A percentile compares a stretch with the other conserved stretches of the same genome.
Conservation (phyloP, 768 basidiomycete species). For the Royoungia palumana region DNA sequence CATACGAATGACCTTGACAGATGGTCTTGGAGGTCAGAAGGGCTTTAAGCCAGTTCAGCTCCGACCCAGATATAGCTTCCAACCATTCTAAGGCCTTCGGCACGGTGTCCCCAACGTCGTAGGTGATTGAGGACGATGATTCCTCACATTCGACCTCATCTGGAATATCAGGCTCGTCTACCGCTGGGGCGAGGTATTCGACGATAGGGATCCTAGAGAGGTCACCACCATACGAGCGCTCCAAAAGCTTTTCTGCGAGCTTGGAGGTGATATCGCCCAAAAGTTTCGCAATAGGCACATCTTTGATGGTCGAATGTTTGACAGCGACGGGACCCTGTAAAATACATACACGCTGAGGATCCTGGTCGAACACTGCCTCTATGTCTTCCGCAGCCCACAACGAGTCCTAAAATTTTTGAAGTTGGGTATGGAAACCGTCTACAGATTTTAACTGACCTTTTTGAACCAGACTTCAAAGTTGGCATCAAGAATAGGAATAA, state of each 20-base stretch:
- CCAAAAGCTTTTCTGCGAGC: constrained; percentile 76
- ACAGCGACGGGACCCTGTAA: constrained; percentile 96
- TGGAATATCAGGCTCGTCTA: constrained; percentile 35
- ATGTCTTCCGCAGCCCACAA: constrained; percentile 98
- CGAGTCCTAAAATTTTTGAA: constrained; percentile 62
- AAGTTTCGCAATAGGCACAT: constrained; percentile 91
- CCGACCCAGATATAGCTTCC: constrained; percentile 75
- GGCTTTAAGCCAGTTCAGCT: constrained; percentile 83
- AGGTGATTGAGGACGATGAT: constrained; percentile 42
- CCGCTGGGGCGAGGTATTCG: constrained; percentile 76
- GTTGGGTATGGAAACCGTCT: constrained; percentile 8
- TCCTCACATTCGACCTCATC: constrained; percentile 44
- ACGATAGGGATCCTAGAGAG: constrained; percentile 67
- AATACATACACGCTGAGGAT: constrained; percentile 96
- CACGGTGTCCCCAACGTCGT: constrained; percentile 47
- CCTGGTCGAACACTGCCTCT: constrained; percentile 98
- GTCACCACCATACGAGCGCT: constrained; percentile 76
- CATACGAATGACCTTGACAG: constrained; percentile 80
- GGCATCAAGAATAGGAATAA: constrained; percentile 93
- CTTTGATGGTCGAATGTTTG: constrained; percentile 81
- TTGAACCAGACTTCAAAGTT: constrained; percentile 99
- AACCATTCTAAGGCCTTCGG: constrained; percentile 77
- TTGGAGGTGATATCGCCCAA: constrained; percentile 81
- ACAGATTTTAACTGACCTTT: constrained; percentile 57
- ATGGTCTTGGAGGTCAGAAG: constrained; percentile 77